Percentiles rank a stretch among this genome's conserved stretches.
These are phyloP conservation scores for Sporothrix pallida DNA, from an alignment of 2,329 filamentous ascomycete species.

Conservation along the genomic window DNA sequence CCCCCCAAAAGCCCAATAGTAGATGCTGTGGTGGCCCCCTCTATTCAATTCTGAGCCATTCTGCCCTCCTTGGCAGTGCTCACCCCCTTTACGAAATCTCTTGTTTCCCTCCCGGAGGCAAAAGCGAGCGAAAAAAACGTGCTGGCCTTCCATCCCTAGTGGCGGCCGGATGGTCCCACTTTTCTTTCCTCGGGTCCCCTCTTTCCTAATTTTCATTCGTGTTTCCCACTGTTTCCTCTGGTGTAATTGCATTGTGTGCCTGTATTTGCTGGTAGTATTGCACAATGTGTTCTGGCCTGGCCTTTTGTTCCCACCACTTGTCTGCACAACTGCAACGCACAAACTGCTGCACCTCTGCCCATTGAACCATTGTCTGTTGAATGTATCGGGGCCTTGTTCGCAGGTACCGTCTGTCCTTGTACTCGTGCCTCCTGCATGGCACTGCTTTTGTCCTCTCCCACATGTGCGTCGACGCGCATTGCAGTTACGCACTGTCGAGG, in stretches of 20 bases:
- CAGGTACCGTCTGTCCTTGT: not conserved
- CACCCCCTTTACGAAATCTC: conserved; percentile 26
- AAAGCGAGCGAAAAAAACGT: conserved; percentile 36
- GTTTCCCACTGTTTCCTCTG: not conserved
- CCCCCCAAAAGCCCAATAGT: not conserved
- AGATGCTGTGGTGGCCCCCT: not conserved
- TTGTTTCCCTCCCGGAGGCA: conserved; percentile 8
- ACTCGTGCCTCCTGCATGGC: conserved; percentile 20
- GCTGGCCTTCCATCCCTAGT: conserved; percentile 39
- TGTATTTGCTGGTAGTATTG: not conserved
- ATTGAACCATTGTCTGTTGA: not conserved
- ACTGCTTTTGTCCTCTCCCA: conserved; percentile 16
- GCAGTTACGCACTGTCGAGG: conserved; percentile 18
- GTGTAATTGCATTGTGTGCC: not conserved
- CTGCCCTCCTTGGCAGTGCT: conserved; percentile 1
- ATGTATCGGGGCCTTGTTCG: not conserved
- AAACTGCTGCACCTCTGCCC: not conserved
- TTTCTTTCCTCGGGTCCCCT: conserved; percentile 23
- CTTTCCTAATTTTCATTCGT: conserved; percentile 9
- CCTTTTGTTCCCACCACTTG: too few relatives aligned
- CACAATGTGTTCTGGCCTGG: not conserved
- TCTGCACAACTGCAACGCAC: not conserved
- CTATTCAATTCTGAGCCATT: conserved; percentile 5
- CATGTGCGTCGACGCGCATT: conserved; percentile 21
- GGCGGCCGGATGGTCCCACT: conserved; percentile 33